A percentile compares a stretch with the other conserved stretches of the same genome.
Evolutionary conservation across 2,329 filamentous ascomycete species (phyloP).

Genomic region (Epichloe sibirici): DNA sequence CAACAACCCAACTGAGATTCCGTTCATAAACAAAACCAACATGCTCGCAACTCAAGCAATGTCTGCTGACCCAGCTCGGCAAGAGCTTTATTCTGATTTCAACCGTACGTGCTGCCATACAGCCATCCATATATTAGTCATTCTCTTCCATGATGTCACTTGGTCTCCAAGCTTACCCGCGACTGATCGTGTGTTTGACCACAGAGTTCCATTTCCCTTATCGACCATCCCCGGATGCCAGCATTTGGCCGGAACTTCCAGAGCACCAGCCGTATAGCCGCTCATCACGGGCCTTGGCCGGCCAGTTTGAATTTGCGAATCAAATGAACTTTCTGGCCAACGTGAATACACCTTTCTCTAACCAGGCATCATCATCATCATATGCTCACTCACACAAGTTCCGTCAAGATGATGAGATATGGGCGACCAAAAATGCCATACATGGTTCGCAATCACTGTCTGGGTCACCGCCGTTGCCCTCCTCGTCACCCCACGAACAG

Average conservation of each 20-base stretch:
- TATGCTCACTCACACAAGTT: neutral
- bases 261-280: neutral
- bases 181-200: no score
- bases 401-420: neutral
- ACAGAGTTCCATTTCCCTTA: neutral
- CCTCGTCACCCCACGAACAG: neutral
- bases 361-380: neutral
- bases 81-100: neutral
- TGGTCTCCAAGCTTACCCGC: no score
- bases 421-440: neutral
- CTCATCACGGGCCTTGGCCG: neutral
- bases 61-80: conserved; percentile 1
- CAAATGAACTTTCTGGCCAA: neutral
- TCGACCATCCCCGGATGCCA: neutral
- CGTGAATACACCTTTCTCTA: neutral
- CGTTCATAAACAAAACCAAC: neutral
- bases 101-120: neutral
- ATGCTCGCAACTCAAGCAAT: conserved; percentile 4
- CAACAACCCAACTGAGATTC: no score
- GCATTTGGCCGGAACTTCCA: neutral
- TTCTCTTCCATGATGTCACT: no score
- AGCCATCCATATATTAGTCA: no score
- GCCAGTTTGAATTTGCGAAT: neutral
- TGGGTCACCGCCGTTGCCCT: neutral
- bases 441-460: neutral